phyloP scores from a whole-genome alignment of 306 rosid species.

The Purshia tridentata region DNA sequence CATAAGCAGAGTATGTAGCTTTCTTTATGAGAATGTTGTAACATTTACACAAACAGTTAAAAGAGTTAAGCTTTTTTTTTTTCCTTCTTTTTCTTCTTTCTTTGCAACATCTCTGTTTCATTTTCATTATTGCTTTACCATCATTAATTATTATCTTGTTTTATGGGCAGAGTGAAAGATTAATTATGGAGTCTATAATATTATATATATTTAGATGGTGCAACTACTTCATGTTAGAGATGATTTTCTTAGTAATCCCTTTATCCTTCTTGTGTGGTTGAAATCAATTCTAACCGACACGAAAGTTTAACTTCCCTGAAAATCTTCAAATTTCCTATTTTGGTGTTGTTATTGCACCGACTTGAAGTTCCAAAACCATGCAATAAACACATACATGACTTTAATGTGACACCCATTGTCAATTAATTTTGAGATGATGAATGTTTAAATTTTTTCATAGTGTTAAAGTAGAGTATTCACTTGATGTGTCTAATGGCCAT shows the following conservation, averaged over 20 bases:
- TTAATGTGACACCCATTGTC: not conserved
- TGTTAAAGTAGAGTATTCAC: no score
- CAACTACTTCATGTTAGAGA: conserved; percentile 30
- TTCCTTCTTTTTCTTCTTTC: no score
- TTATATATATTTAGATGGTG: no score
- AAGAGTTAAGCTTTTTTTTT: no score
- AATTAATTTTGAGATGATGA: no score
- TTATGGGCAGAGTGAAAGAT: conserved; percentile 62
- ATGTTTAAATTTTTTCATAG: no score
- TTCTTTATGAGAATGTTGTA: no score
- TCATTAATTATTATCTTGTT: not conserved
- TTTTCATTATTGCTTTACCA: no score
- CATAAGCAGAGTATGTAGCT: no score
- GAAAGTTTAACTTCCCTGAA: not conserved
- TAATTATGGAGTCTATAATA: conserved; percentile 53
- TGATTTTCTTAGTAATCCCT: not conserved
- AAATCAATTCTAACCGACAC: not conserved
- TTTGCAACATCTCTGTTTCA: no score
- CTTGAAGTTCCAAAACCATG: not conserved
- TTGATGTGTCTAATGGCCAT: no score
- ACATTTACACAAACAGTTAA: no score
- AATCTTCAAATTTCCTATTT: not conserved
- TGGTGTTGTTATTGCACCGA: not conserved
- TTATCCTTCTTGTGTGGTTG: not conserved
- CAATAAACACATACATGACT: not conserved